Conservation (phyloP, 1,284 basidiomycete genomes). For the Ustilago shanxiensis region DNA sequence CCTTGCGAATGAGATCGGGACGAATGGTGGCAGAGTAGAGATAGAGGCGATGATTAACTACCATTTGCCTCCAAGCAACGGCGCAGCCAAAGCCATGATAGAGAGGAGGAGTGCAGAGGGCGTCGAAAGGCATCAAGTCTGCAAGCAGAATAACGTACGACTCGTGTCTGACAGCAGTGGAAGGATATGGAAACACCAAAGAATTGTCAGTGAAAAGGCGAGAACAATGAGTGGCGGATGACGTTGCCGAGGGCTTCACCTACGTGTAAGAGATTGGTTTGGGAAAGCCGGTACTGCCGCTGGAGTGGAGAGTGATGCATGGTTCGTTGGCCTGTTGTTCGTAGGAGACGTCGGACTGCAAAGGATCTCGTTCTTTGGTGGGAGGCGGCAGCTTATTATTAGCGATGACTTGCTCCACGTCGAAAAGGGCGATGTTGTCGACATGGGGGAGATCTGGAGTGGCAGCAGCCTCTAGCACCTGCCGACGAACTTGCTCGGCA, state of each 20-base stretch:
- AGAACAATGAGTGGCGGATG: background rate
- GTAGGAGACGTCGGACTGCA: conserved; percentile 16
- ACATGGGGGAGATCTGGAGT: no score
- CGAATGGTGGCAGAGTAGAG: conserved; percentile 35
- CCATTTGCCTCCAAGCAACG: conserved; percentile 32
- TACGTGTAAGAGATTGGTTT: conserved; percentile 40
- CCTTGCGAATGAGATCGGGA: conserved; percentile 22
- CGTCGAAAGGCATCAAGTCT: conserved; percentile 29
- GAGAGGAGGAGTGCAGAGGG: conserved; percentile 39
- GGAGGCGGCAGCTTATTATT: conserved; percentile 16
- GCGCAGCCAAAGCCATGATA: conserved; percentile 49
- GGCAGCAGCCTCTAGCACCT: no score
- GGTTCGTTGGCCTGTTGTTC: conserved; percentile 21
- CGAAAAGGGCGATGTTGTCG: no score
- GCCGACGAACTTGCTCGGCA: no score
- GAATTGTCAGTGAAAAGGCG: background rate
- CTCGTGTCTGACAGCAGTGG: conserved; percentile 29
- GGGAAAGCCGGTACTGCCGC: conserved; percentile 52
- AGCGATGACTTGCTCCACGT: conserved; percentile 10
- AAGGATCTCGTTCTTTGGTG: conserved; percentile 14
- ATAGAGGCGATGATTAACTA: conserved; percentile 29
- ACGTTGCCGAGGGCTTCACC: background rate
- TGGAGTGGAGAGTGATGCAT: conserved; percentile 44
- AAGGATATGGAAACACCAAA: background rate
- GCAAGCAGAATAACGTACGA: conserved; percentile 25